Conservation (phyloP, 495 filamentous ascomycete genomes). For the Chaetomium fimeti region DNA sequence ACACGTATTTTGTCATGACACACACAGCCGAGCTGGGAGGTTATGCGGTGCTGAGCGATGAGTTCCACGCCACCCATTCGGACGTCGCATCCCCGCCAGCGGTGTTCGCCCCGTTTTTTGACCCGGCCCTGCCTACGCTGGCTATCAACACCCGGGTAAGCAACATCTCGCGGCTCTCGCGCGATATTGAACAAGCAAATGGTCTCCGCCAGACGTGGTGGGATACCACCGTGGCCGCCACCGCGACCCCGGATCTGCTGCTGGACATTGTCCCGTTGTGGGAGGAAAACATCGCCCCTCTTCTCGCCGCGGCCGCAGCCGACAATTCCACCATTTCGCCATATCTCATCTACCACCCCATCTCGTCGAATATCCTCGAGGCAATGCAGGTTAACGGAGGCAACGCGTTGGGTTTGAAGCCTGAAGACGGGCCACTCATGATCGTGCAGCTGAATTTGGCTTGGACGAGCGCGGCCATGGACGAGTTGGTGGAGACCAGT, state of each 20-base stretch:
- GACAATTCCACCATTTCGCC: constrained; percentile 19
- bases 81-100: constrained; percentile 13
- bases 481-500: constrained; percentile 33
- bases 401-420: constrained; percentile 34
- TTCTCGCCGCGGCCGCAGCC: constrained; percentile 17
- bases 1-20: constrained; percentile 29
- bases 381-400: constrained; percentile 36
- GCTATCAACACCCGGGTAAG: constrained; percentile 12
- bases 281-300: constrained; percentile 16
- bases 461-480: constrained; percentile 23
- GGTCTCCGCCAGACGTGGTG: constrained; percentile 27
- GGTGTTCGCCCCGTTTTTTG: constrained; percentile 21
- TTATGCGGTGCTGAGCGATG: constrained; percentile 21
- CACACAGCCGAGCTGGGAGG: constrained; percentile 21
- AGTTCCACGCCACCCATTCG: constrained; percentile 24
- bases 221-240: constrained; percentile 23
- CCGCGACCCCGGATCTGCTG: constrained; percentile 21
- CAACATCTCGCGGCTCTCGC: constrained; percentile 22
- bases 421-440: constrained; percentile 28
- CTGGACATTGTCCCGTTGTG: constrained; percentile 25
- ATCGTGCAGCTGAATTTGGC: constrained; percentile 25
- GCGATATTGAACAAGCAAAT: constrained; percentile 17
- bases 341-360: constrained; percentile 27
- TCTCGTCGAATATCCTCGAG: constrained; percentile 28
- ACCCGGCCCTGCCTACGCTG: constrained; percentile 8